Base-by-base conservation (phyloP, 139 green algal species). In the Chlorella sp. region DNA sequence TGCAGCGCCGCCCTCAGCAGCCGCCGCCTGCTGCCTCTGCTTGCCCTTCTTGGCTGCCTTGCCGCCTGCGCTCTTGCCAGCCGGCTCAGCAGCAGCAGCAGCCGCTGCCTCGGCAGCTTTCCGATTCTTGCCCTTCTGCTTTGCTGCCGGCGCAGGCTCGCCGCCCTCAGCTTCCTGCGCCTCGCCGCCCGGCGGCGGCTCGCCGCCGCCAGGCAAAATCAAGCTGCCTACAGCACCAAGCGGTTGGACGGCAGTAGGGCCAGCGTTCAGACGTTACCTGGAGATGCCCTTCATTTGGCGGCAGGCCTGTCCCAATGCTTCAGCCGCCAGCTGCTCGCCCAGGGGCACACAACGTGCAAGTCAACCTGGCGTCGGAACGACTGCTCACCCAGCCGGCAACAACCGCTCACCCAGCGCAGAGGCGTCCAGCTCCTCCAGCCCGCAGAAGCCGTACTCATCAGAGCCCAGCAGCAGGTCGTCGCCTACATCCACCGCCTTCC, bases 371-470 rank as follows among this genome's bases (percentile, higher is more conserved):
- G n/a, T n/a, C n/a, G n/a, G n/a, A n/a, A n/a, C n/a, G n/a, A n/a
- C n/a, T n/a, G n/a, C n/a, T n/a, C n/a, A n/a, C n/a, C n/a, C n/a
- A 54, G 7, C 8, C 46, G 8, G 11, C 7, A 7, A 7, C 7
- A 7, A 20, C 14, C n/a, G 40, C 75, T 64, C 84, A 84, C 79
- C 84, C 30, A 74, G 24, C 34, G 38, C 26, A 36, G 30, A 78
- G 28, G 83, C 85, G 6, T 95, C 86, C 38, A 97, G 67, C 36
- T 94, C 89, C 84, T 97, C 94, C 38, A 97, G 83, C 1, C 92
- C 93, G 40, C 89, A 90, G 83, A 97, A 97, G n/a, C 94, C 94
- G 41, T 89, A 91, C 82, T 97, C 94, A 40, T 94, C 92, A 22
- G 89, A 84, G 6, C 94, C 94, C 73, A 96, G 51, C 48, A 97